Evolutionary conservation across 1,139 yeast genomes (phyloP), one percentile per base, ranked within the genome.

Genomic region (Taphrina flavorubra): DNA sequence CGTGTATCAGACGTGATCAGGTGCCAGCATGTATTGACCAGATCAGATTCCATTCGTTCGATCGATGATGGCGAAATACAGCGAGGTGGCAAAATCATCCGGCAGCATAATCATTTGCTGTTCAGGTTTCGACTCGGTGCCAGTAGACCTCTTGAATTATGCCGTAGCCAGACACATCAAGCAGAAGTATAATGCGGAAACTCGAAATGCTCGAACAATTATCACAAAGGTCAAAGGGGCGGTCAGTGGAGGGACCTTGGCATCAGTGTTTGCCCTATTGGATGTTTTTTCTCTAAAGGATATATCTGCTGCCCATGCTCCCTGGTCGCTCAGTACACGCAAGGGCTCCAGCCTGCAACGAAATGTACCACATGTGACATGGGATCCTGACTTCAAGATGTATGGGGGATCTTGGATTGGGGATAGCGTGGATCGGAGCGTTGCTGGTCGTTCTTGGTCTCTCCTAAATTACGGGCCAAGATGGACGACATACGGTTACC

Each of bases 181-280:
- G 34, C 31, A 47, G 13, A 44, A 60, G 36, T 44, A 58, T 25
- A 51, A 37, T 13, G 14, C 37, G 6, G 65, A 36, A 10, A 51
- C 57, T n/a, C 31, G 14, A 14, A 51, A 51, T 14, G 65, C 57
- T 7, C 51, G 65, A 20, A 37, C 57, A 2, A 8, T 60, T 20
- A 36, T 60, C 37, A 39, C 44, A 6, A 47, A 60, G 16, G 4
- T 60, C 49, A n/a, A 20, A 25, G 65, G 65, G 6, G 36, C 42
- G 3, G 57, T 40, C 25, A 49, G 57, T 39, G 65, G 65, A 16
- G 65, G 65, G 6, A 60, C 65, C 16, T 49, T 60, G 56, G 47
- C 46, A 31, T 37, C 65, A 7, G 36, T 60, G n/a, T 37, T 51
- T 20, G 47, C 37, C 18, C 47, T 60, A 11, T 18, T 49, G 0